Base-by-base conservation (phyloP, 2,329 filamentous ascomycete genomes). In the Phoma sp. region DNA sequence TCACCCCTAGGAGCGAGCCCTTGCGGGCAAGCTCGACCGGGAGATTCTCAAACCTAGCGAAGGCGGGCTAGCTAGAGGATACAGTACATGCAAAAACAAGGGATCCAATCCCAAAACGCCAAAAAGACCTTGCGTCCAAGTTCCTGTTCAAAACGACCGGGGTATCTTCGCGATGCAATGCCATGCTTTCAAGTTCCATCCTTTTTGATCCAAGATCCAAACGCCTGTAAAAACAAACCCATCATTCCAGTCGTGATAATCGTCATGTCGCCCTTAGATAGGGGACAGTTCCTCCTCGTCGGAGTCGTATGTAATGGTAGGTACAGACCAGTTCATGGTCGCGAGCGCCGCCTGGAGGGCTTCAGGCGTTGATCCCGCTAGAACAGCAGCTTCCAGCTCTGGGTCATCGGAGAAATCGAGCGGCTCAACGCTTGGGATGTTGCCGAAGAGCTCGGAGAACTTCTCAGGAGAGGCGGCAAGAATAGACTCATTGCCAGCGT, bases 401-500 rank as follows among this genome's bases (percentile, higher is more conserved):
- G 63, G 58, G 7, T 61, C 59, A 24, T 61, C 61, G 36, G 69
- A 59, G 12, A 63, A 31, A 12, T 31, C 61, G 13, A 70, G 50
- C 2, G 56, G 48, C 22, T 65, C 58, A 13, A 58, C 46, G 25
- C 47, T 47, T 5, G 69, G 69, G 7, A 70, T 69, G 5, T 63
- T 60, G 32, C 49, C 56, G 24, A 65, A 64, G 17, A 67, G 39
- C n/a, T 51, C 44, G 15, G 55, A 22, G 2, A 50, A 17, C 9
- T 61, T 61, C 7, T 55, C 35, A 6, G 68, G 65, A 6, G 69
- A 63, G n/a, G 51, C 57, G 13, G 52, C 56, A 29, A 68, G 38
- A 15, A 64, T 51, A 15, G 67, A 63, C 21, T 61, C 55, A 36
- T 62, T 64, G 27, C 68, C 68, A 15, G 61, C 63, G 25, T 72